These are phyloP conservation scores for Leersia perrieri DNA, from an alignment of 176 grass and related monocot species.

Conservation along the genomic window DNA sequence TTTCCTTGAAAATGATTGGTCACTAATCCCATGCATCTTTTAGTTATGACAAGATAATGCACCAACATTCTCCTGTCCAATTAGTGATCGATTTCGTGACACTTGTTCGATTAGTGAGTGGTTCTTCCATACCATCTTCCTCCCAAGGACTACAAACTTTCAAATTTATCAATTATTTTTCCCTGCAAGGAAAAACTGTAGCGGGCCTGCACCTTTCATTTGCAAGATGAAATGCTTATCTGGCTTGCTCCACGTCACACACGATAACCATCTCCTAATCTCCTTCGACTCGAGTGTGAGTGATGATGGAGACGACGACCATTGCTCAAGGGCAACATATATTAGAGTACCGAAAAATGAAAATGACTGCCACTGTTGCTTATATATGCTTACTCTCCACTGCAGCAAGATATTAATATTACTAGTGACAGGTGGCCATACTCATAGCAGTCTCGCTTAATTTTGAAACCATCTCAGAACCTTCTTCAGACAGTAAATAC, in stretches of 20 bases:
- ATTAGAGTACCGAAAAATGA: neutral
- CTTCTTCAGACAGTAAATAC: neutral
- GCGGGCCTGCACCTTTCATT: neutral
- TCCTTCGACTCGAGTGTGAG: neutral
- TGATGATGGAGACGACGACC: neutral
- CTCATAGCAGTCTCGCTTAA: neutral
- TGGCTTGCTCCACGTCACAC: neutral
- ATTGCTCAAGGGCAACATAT: neutral
- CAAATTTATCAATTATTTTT: neutral
- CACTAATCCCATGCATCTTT: neutral
- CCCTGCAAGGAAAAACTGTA: neutral
- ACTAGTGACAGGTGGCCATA: neutral
- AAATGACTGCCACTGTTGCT: neutral
- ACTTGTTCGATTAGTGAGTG: neutral
- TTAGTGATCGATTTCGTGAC: neutral
- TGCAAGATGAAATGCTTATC: neutral
- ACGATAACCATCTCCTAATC: neutral
- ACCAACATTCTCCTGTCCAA: constrained; percentile 8
- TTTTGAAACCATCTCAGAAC: neutral
- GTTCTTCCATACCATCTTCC: neutral
- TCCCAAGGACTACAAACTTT: neutral
- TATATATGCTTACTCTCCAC: neutral
- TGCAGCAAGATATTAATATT: neutral
- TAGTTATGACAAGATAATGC: neutral
- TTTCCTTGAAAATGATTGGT: neutral